Evolutionary conservation across 495 filamentous ascomycete genomes (phyloP).

Genomic region (Lentithecium fluviatile): DNA sequence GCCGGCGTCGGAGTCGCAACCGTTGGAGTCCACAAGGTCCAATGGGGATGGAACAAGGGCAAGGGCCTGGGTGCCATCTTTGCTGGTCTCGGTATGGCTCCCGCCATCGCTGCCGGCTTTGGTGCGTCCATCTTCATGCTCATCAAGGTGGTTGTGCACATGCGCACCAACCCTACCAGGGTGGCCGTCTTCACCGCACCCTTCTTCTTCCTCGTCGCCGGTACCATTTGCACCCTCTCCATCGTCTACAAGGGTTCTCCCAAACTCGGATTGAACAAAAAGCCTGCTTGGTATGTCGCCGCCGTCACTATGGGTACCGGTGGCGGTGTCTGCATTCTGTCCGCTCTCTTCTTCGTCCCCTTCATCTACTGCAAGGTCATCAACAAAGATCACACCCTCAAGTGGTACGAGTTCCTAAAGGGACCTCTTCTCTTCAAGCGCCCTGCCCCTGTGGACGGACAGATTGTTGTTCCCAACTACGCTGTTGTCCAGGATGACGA

Average conservation of each 20-base stretch:
- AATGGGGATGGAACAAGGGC: constrained; percentile 64
- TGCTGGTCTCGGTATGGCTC: constrained; percentile 61
- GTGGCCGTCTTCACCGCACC: constrained; percentile 60
- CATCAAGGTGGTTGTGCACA: constrained; percentile 59
- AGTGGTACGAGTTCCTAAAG: constrained; percentile 54
- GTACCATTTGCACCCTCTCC: constrained; percentile 57
- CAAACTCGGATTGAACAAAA: constrained; percentile 54
- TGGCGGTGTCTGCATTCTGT: constrained; percentile 51
- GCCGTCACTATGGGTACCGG: constrained; percentile 57
- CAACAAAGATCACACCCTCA: constrained; percentile 54
- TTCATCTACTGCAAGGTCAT: constrained; percentile 55
- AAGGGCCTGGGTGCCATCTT: constrained; percentile 55
- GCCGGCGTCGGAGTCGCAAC: constrained; percentile 62
- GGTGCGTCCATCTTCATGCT: constrained; percentile 59
- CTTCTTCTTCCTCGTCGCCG: constrained; percentile 53
- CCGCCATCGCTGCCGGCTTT: constrained; percentile 57
- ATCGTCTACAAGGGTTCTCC: constrained; percentile 67
- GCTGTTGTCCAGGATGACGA: constrained; percentile 53
- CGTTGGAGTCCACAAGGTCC: constrained; percentile 54
- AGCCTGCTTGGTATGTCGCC: constrained; percentile 56
- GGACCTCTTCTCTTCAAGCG: constrained; percentile 53
- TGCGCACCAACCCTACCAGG: constrained; percentile 56
- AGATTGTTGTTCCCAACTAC: constrained; percentile 49
- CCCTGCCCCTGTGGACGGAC: constrained; percentile 5
- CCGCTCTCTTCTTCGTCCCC: constrained; percentile 61